Base-by-base conservation (phyloP, 192 early-diverging fungal genomes). In the Rhizoclosmatium globosum region DNA sequence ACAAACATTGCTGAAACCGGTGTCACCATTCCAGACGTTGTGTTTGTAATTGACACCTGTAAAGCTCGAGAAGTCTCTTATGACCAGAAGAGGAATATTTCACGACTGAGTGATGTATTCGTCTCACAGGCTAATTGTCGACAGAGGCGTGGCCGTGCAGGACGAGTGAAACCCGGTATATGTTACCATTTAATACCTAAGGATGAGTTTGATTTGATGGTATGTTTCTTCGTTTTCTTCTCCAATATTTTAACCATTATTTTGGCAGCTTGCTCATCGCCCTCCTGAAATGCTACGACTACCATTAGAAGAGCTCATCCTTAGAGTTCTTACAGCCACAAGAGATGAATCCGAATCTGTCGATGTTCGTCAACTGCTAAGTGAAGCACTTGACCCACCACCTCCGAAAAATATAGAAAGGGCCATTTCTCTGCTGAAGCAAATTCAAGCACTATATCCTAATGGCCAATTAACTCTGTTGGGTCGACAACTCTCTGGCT, bases 1-100 rank as follows among this genome's bases (percentile, higher is more conserved):
- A 95, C 94, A 38, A 95, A 95, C 60, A 91, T 95, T 68, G 94
- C 94, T 9, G 94, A 95, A 81, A 95, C 94, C 0, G 91, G 93
- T 76, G 78, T 88, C 48, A 88, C 87, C 15, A 88, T 88, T 53
- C 89, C 90, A 2, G 94, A 95, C 83, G 90, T 93, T 0, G 91
- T 90, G 3, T 84, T 91, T 53, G 93, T 95, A 2, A 88, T 95
- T 73, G 94, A 95, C 77, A 91, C 93, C 0, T 88, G 91, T 41
- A 88, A 86, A 77, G 92, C 91, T 6, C 89, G 92, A 56, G 89
- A 92, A 58, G 83, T 94, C 45, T 84, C 84, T 21, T 88, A 86
- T 80, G 89, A 93, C 66, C 84, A 89, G 65, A 87, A 90, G 70
- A 85, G 88, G 43, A 58, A 87, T 44, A 81, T 93, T 2, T 92